A percentile compares a stretch with the other conserved stretches of the same genome.
Conservation (phyloP, 1,284 basidiomycete species). For the Trametes polyzona region DNA sequence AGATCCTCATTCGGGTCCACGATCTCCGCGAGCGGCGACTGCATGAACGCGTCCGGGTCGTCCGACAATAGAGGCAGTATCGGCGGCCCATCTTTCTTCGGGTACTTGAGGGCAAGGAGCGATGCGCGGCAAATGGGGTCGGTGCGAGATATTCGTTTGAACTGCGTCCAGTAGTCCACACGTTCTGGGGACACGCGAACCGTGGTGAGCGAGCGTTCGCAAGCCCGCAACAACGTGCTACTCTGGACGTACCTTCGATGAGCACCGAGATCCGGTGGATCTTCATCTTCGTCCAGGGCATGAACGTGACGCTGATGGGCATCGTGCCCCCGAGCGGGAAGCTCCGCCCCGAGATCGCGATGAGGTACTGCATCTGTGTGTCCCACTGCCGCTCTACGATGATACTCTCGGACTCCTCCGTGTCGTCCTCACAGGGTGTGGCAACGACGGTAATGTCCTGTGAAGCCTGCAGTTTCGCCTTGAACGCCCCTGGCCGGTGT, state of each 20-base stretch:
- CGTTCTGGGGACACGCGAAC: slow-evolving; percentile 54
- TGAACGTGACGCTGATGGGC: slow-evolving; percentile 81
- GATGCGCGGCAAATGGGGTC: slow-evolving; percentile 72
- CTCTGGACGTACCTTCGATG: slow-evolving; percentile 79
- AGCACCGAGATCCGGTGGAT: slow-evolving; percentile 77
- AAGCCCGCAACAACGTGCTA: too few species aligned
- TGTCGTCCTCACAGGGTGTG: slow-evolving; percentile 78
- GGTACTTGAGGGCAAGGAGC: slow-evolving; percentile 70
- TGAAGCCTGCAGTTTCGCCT: slow-evolving; percentile 69
- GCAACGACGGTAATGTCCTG: slow-evolving; percentile 82
- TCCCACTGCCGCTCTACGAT: slow-evolving; percentile 94
- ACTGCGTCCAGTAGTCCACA: slow-evolving; percentile 78
- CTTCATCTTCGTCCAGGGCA: slow-evolving; percentile 86
- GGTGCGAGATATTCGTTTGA: slow-evolving; percentile 74
- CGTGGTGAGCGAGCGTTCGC: too few species aligned
- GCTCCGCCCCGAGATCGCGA: slow-evolving; percentile 80
- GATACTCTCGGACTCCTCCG: slow-evolving; percentile 82
- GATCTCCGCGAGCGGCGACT: slow-evolving; percentile 56
- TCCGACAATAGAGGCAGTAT: slow-evolving; percentile 73
- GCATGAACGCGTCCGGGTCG: slow-evolving; percentile 53
- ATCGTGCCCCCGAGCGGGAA: slow-evolving; percentile 86
- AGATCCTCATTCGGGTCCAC: slow-evolving; percentile 48
- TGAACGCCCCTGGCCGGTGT: slow-evolving; percentile 84
- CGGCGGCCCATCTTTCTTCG: slow-evolving; percentile 48
- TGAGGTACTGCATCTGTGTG: slow-evolving; percentile 83